Evolutionary conservation across 805 yeast genomes (phyloP), one percentile per base, ranked within the genome.

Genomic region (Wickerhamiella cacticola): DNA sequence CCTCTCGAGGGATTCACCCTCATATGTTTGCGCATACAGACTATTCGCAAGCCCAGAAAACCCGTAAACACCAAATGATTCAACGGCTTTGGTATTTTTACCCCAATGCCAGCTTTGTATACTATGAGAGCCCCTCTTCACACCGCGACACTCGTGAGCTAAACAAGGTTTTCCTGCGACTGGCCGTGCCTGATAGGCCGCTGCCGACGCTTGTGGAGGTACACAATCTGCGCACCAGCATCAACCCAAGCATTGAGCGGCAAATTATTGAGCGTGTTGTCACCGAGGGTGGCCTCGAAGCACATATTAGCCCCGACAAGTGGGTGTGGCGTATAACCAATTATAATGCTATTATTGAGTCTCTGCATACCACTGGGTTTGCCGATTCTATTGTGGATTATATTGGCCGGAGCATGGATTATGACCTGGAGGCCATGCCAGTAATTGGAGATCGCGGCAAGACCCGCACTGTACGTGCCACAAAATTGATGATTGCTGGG

Each of bases 21-120:
- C 54, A 52, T 36, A 51, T 55, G 41, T n/a, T 51, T 13, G 45
- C 51, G 3, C 39, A 44, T 26, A 52, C 54, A 5, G 56, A 57
- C 39, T 39, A 52, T 28, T n/a, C 16, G 21, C 48, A 45, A 31
- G 45, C 50, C 8, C 22, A 28, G 15, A 36, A 35, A 18, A 18
- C 35, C 5, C 35, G 44, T 9, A 46, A 42, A 31, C 40, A 48
- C 19, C 52, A 50, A 33, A 45, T 56, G 39, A 48, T 57, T 9
- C 46, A 43, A 23, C 49, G 49, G 33, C 51, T 57, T 10, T 48
- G 55, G 48, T 51, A 41, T 18, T 41, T 47, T 12, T 57, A 52
- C 31, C 23, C 23, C 3, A 5, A n/a, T 1, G 34, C 52, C 7
- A 52, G 47, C 23, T 49, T 55, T 8, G 29, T 51, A 15, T 48